Percentiles rank a stretch among this genome's conserved stretches.
Evolutionary conservation across 2,329 filamentous ascomycete genomes (phyloP).

Genomic region (Phoma sp.): DNA sequence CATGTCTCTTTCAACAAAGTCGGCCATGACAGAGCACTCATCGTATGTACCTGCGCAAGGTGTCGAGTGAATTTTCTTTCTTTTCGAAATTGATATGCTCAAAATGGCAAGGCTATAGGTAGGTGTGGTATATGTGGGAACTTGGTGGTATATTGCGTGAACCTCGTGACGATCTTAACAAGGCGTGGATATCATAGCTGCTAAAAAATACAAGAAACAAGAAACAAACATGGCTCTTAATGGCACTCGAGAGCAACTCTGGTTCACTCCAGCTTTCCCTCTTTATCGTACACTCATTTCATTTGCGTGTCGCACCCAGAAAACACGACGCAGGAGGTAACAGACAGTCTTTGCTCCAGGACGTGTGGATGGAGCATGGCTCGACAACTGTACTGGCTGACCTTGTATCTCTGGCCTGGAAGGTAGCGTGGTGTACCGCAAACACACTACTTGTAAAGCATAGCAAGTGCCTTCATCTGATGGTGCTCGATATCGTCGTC

Average conservation of each 20-base stretch:
- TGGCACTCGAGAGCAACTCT: not conserved
- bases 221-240: slow-evolving; percentile 1
- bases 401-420: not conserved
- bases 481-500: slow-evolving; percentile 44
- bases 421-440: not conserved
- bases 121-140: not conserved
- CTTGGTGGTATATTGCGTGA: slow-evolving; percentile 3
- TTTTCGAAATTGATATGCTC: not conserved
- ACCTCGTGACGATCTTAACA: not conserved
- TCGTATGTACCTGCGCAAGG: too few species aligned
- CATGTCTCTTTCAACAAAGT: slow-evolving; percentile 10
- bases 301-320: too few species aligned
- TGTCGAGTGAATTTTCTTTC: too few species aligned
- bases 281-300: not conserved
- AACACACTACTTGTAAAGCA: not conserved
- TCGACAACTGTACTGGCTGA: not conserved
- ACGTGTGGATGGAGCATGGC: slow-evolving; percentile 1
- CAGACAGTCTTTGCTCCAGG: not conserved
- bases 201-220: slow-evolving; percentile 15
- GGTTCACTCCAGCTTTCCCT: not conserved
- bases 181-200: slow-evolving; percentile 25
- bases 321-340: not conserved
- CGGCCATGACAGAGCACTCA: not conserved
- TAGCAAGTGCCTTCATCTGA: slow-evolving; percentile 12
- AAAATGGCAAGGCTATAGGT: not conserved